Conservation (phyloP, 371 early-diverging fungal genomes). For the Mucor circinelloides region DNA sequence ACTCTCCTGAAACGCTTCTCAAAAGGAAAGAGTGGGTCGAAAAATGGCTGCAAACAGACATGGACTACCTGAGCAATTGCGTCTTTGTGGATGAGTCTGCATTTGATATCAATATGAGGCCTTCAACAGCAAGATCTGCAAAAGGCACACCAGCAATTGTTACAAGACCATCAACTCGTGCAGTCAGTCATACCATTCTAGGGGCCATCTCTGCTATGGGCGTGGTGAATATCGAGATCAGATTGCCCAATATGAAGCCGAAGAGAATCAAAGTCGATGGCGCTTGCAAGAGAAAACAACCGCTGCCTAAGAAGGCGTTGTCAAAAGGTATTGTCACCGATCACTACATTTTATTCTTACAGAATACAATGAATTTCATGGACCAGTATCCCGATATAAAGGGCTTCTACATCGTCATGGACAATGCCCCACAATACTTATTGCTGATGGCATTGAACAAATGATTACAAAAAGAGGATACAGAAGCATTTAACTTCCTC, state of each 20-base stretch:
- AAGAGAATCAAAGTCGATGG: slow-evolving; percentile 11
- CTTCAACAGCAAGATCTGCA: slow-evolving; percentile 17
- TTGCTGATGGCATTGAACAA: not conserved
- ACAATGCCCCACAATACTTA: slow-evolving; percentile 18
- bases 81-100: slow-evolving; percentile 27
- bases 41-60: slow-evolving; percentile 11
- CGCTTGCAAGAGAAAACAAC: slow-evolving; percentile 6
- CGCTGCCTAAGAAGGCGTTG: not conserved
- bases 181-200: slow-evolving; percentile 13
- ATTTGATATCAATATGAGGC: slow-evolving; percentile 21
- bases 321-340: slow-evolving; percentile 7
- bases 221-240: slow-evolving; percentile 11
- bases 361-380: slow-evolving; percentile 7
- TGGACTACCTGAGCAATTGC: slow-evolving; percentile 16
- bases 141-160: slow-evolving; percentile 22
- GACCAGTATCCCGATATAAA: slow-evolving; percentile 12
- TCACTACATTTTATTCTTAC: slow-evolving; percentile 7
- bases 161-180: slow-evolving; percentile 12
- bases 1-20: not conserved
- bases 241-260: not conserved
- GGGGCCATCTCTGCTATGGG: slow-evolving; percentile 7
- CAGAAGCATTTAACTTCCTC: not conserved
- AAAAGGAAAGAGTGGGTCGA: slow-evolving; percentile 5
- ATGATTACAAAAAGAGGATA: not conserved
- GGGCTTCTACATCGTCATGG: slow-evolving; percentile 16